Evolutionary conservation across 768 basidiomycete genomes (phyloP).

Genomic region (Tricholoma sp.): DNA sequence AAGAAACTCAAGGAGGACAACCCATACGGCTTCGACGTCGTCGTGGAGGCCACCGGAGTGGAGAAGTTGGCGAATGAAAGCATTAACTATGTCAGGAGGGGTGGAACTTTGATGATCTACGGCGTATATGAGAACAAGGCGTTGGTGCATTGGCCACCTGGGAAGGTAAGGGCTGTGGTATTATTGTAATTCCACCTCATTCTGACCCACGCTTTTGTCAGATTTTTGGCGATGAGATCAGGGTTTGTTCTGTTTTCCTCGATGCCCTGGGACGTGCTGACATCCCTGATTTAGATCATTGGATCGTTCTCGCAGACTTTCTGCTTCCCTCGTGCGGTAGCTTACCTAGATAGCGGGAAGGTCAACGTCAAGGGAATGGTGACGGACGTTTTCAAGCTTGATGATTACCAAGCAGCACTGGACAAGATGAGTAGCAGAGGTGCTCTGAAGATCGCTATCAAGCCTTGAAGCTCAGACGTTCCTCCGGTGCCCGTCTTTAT

Average conservation of each 20-base stretch:
- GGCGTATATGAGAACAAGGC: conserved; percentile 89
- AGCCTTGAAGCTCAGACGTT: conserved; percentile 37
- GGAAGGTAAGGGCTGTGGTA: conserved; percentile 33
- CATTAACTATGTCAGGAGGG: conserved; percentile 85
- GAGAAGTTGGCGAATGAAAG: conserved; percentile 84
- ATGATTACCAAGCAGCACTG: conserved; percentile 65
- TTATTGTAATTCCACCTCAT: neutral
- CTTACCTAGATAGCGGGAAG: conserved; percentile 84
- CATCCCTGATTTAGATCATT: conserved; percentile 54
- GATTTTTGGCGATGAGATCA: conserved; percentile 69
- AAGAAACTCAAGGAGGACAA: conserved; percentile 72
- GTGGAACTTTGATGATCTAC: conserved; percentile 84
- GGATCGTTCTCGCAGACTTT: conserved; percentile 87
- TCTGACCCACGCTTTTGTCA: conserved; percentile 13
- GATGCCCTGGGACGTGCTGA: neutral
- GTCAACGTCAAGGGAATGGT: conserved; percentile 75
- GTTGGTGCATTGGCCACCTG: conserved; percentile 79
- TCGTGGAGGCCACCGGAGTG: conserved; percentile 61
- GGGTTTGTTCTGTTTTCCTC: conserved; percentile 17
- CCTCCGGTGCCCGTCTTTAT: neutral
- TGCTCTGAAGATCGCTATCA: conserved; percentile 59
- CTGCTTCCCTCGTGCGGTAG: conserved; percentile 89
- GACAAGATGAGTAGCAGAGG: conserved; percentile 67
- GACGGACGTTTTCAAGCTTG: conserved; percentile 59
- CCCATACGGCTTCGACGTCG: conserved; percentile 89